Base-by-base conservation (phyloP, 2,329 filamentous ascomycete species). In the Thielaviopsis populi region DNA sequence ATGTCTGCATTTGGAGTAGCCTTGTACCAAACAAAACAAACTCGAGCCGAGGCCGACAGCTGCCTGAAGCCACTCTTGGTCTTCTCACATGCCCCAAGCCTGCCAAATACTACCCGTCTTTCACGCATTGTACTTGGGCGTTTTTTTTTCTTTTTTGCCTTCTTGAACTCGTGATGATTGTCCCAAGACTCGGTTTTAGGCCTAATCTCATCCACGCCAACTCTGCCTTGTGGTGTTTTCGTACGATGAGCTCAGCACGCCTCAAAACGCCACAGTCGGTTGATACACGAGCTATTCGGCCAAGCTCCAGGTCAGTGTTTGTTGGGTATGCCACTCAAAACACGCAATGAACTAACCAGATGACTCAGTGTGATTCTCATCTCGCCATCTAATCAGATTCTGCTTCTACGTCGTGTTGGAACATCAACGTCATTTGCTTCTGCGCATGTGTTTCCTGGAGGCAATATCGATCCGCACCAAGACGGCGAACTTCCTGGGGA, bases 391-490 rank as follows among this genome's bases (percentile, higher is more conserved):
- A 96, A 97, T 73, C 85, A 96, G 72, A 83, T 97, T 58, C 81
- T 99, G 0, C 83, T 97, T 19, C 83, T 97, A 8, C 91, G 91
- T 73, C 86, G 94, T 67, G 89, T 95, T 2, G 81, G 86, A 68
- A 90, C 87, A 0, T 94, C 89, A 0, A 84, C 83, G 0, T 87
- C 91, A 2, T 97, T 96, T 71, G 83, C 92, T 3, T 92, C 89
- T 0, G 94, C 92, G 0, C 91, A 97, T 71, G 94, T 99, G 66
- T 99, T 99, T 69, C 92, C 94, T 0, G 94, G 94, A 41, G 94
- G 94, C 5, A 91, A 91, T 69, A 79, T 96, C 24, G 87, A 90
- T 13, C 74, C 82, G 0, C 81, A 82, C 22, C 89, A 96, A 70
- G 92, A 97, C 69, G 91, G 88, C 2, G 68, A 68, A 0, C 72